Base-by-base conservation (phyloP, 2,329 filamentous ascomycete species). In the Fusarium drepaniforme region DNA sequence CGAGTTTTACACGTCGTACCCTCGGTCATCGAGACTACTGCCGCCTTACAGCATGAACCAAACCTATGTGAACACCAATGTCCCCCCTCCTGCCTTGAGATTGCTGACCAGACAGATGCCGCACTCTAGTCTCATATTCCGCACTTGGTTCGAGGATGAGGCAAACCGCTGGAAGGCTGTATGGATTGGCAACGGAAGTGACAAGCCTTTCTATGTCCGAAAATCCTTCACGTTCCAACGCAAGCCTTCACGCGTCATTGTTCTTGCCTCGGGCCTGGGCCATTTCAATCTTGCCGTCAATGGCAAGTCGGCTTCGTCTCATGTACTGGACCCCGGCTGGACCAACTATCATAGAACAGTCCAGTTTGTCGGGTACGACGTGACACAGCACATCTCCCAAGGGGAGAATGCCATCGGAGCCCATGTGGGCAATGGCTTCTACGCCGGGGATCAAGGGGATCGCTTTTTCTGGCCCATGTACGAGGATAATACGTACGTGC, bases 391-490 rank as follows among this genome's bases (percentile, higher is more conserved):
- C 13, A 65, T 86, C 2, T 70, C 35, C 0, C 51, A 76, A 5
- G 81, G 80, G 4, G 65, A 78, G 15, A 88, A 88, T 70, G 79
- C 79, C 0, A 79, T 88, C 57, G 84, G 80, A 1, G 83, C 85
- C 4, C 83, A 79, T 64, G 72, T 86, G 1, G 84, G 84, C 9
- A 86, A 87, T 37, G 85, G 85, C 0, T 87, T 86, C 73, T 86
- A 86, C 49, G 85, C 85, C 9, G 85, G 85, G 3, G 83, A 84
- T 38, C 81, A 84, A 53, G 83, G 83, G 12, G 82, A 85, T 56
- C 81, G 83, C 8, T 85, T 84, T 76, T 84, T 85, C 73, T 84
- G 83, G 83, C 83, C 83, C 16, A 83, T 81, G 78, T 84, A 84
- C 42, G 83, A 85, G 70, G 83, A 84, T 69, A 84, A 84, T 42